A percentile compares a stretch with the other conserved stretches of the same genome.
Conservation (phyloP, 805 yeast species). For the Cyberlindnera petersonii region DNA sequence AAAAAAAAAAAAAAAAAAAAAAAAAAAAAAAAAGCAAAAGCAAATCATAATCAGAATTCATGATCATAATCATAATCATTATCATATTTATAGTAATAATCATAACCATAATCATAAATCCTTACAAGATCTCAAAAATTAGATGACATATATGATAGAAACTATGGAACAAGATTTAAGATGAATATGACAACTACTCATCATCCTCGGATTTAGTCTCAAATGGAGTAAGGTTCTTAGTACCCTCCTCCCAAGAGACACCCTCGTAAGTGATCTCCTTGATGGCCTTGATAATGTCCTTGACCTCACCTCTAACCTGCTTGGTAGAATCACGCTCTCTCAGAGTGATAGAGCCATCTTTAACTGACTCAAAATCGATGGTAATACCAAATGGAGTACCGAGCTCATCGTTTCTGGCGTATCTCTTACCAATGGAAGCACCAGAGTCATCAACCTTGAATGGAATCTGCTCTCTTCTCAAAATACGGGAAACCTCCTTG, state of each 20-base stretch:
- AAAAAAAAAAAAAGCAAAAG: not conserved
- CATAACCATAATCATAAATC: too few species aligned
- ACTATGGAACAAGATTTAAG: constrained; percentile 1
- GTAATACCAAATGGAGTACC: constrained; percentile 99
- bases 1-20: constrained; percentile 1
- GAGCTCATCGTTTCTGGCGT: constrained; percentile 95
- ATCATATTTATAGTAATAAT: too few species aligned
- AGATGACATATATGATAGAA: too few species aligned
- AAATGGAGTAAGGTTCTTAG: constrained; percentile 65
- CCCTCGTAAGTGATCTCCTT: constrained; percentile 72
- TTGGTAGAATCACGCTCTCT: constrained; percentile 97
- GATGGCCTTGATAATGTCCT: constrained; percentile 69
- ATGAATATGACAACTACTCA: constrained; percentile 17
- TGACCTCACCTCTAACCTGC: constrained; percentile 90
- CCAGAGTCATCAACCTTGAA: constrained; percentile 96
- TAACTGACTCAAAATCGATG: constrained; percentile 87
- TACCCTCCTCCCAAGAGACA: constrained; percentile 81
- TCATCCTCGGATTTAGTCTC: constrained; percentile 56
- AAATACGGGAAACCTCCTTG: constrained; percentile 59
- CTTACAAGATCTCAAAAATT: too few species aligned
- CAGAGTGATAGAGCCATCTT: constrained; percentile 84
- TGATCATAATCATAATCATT: too few species aligned
- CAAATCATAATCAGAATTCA: not conserved
- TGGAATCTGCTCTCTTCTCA: constrained; percentile 81
- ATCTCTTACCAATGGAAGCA: constrained; percentile 96